Base-by-base conservation (phyloP, 805 yeast genomes). In the Schizosaccharomyces lindneri region DNA sequence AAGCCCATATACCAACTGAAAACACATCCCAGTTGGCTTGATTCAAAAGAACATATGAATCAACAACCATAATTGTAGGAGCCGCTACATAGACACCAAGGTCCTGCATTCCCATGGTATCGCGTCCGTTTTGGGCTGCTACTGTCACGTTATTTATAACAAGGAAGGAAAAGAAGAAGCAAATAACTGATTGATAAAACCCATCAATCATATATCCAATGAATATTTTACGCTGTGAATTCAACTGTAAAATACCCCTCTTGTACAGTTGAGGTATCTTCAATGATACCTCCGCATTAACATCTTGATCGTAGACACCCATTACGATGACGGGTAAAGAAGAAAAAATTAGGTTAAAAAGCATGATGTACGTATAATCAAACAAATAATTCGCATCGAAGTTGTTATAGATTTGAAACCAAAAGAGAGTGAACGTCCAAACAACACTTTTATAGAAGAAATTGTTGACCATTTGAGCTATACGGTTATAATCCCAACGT, bases 11-110 rank as follows among this genome's bases (percentile, higher is more conserved):
- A 29, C 81, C 67, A 32, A 77, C 61, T 21, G 85, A 75, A 29
- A 85, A 68, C 82, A 84, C 81, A 71, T 85, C 94, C 94, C 94
- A 86, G 65, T 88, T 73, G 64, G 76, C 76, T 72, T 84, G 89
- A 67, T 81, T 83, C 63, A 82, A 70, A 66, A 85, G 67, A 41
- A 86, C 82, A 70, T 81, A 84, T 19, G 81, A 63, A 71, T 86
- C 79, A 71, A 86, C 81, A 1, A 85, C 74, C 31, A 81, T 71
- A 61, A 83, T 84, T 9, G 85, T 75, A 61, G 83, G 77, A 48
- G 79, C 75, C 13, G 82, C 79, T 43, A 79, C 81, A 63, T 79
- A 75, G 21, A 79, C 76, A 67, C 94, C 94, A 66, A 85, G 73
- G 78, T 85, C 81, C 70, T 80, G 84, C 57, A 89, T 73, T 66